phyloP scores from a whole-genome alignment of 129 eudicot species.

The Arctium lappa region DNA sequence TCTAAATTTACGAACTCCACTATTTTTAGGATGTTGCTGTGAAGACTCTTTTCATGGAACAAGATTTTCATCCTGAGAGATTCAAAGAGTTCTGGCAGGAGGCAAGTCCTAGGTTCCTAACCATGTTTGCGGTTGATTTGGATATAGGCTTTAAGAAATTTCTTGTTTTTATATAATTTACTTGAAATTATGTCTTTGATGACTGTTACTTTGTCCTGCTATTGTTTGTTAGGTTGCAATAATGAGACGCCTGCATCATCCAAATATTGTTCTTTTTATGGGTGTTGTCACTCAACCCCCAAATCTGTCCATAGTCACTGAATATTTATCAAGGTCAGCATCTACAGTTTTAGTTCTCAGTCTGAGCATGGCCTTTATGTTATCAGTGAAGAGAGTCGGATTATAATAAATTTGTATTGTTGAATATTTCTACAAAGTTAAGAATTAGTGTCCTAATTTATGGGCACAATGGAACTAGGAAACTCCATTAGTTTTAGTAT shows the following conservation, averaged over 20 bases:
- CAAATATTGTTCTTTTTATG: conserved; percentile 97
- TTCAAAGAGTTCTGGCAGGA: conserved; percentile 80
- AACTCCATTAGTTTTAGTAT: not conserved
- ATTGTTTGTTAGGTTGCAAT: conserved; percentile 66
- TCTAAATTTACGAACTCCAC: not conserved
- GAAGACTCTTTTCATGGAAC: conserved; percentile 82
- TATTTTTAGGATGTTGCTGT: conserved; percentile 90
- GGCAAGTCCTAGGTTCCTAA: conserved; percentile 28
- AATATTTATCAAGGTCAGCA: conserved; percentile 77
- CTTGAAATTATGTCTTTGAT: conserved; percentile 1
- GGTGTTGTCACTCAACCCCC: conserved; percentile 97
- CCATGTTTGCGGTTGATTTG: not conserved
- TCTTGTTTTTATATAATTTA: not conserved
- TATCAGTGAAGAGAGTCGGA: conserved; percentile 3
- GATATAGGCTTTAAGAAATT: not conserved
- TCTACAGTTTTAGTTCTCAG: conserved; percentile 3
- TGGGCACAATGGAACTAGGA: not conserved
- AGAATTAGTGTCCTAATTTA: not conserved
- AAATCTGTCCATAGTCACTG: conserved; percentile 88
- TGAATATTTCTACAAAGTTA: not conserved
- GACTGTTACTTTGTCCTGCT: conserved; percentile 12
- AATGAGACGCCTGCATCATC: conserved; percentile 95
- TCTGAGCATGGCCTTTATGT: not conserved
- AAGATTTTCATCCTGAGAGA: conserved; percentile 79
- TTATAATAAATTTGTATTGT: not conserved